These are phyloP conservation scores for Wallacemonas sp. DNA, from an alignment of 208 protist genomes.

Conservation along the genomic window DNA sequence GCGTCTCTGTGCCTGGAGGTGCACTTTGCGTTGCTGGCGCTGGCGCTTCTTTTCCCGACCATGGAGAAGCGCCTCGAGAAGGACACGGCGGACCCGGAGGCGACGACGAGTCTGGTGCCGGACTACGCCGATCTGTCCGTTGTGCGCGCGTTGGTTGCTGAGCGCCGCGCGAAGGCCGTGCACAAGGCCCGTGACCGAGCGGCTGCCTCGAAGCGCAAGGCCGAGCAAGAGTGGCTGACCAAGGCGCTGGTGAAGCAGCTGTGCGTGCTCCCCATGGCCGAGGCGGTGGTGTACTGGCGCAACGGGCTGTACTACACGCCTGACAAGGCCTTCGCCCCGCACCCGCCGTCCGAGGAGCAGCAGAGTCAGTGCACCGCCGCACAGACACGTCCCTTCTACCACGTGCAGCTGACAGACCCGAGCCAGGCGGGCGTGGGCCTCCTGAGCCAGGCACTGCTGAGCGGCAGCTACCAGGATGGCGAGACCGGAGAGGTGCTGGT, in stretches of 20 bases:
- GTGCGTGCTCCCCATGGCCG: background rate
- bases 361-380: background rate
- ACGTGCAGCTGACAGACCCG: background rate
- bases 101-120: background rate
- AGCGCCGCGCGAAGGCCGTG: background rate
- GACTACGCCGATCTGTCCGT: background rate
- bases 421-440: background rate
- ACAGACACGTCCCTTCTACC: background rate
- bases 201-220: background rate
- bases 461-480: background rate
- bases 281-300: background rate
- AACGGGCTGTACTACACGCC: conserved; percentile 5
- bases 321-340: background rate
- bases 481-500: background rate
- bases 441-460: background rate
- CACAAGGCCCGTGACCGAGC: background rate
- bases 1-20: background rate
- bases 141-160: background rate
- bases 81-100: too few species aligned
- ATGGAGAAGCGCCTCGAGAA: conserved; percentile 5
- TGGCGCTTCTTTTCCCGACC: conserved; percentile 1
- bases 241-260: background rate
- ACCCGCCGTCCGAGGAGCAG: background rate
- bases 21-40: background rate
- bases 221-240: background rate